phyloP scores from a whole-genome alignment of 495 filamentous ascomycete genomes.

The Penicillium taxi region DNA sequence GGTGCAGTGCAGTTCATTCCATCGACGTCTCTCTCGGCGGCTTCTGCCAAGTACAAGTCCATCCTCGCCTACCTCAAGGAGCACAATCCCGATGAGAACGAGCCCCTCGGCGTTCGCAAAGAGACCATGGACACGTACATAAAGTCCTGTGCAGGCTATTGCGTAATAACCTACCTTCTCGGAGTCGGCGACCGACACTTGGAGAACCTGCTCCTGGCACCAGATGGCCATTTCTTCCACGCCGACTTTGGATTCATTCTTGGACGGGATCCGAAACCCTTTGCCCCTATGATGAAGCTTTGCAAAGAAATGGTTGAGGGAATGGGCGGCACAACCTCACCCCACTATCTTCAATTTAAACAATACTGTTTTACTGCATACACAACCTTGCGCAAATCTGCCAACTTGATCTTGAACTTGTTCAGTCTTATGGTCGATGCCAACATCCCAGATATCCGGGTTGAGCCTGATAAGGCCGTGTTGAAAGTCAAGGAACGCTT shows the following conservation, averaged over 20 bases:
- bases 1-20: slow-evolving; percentile 90
- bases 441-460: slow-evolving; percentile 88
- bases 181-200: slow-evolving; percentile 95
- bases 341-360: slow-evolving; percentile 79
- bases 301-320: slow-evolving; percentile 98
- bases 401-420: slow-evolving; percentile 88
- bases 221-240: slow-evolving; percentile 93
- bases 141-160: slow-evolving; percentile 94
- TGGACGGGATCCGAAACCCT: slow-evolving; percentile 93
- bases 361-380: slow-evolving; percentile 95
- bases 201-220: slow-evolving; percentile 87
- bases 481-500: slow-evolving; percentile 93
- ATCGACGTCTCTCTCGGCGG: slow-evolving; percentile 71
- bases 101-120: slow-evolving; percentile 79
- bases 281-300: slow-evolving; percentile 93
- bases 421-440: slow-evolving; percentile 97
- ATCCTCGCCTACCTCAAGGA: slow-evolving; percentile 78
- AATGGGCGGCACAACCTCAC: slow-evolving; percentile 78
- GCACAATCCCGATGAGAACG: slow-evolving; percentile 81
- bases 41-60: slow-evolving; percentile 73
- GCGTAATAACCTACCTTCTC: slow-evolving; percentile 98
- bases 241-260: slow-evolving; percentile 98
- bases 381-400: slow-evolving; percentile 78
- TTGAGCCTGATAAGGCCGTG: slow-evolving; percentile 88
- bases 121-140: slow-evolving; percentile 93